A percentile compares a stretch with the other conserved stretches of the same genome.
Evolutionary conservation across 805 yeast genomes (phyloP).

Genomic region (Peterozyma toletana): DNA sequence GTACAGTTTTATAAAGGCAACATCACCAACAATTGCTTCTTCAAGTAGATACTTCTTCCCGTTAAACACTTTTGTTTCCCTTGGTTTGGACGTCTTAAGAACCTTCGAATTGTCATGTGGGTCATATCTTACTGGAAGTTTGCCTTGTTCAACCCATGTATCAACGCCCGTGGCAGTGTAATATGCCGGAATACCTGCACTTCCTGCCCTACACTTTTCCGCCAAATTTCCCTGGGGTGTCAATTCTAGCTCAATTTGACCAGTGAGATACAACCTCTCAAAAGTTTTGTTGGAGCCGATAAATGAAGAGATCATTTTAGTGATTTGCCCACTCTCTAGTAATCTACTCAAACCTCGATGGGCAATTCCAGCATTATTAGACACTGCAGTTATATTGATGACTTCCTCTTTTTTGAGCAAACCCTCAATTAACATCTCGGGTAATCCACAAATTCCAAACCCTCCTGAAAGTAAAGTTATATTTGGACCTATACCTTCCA

Average conservation of each 20-base stretch:
- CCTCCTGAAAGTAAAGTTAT: constrained; percentile 38
- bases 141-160: constrained; percentile 44
- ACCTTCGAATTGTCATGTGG: constrained; percentile 24
- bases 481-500: constrained; percentile 21
- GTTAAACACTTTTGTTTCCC: constrained; percentile 34
- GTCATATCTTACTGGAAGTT: constrained; percentile 34
- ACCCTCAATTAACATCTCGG: constrained; percentile 35
- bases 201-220: constrained; percentile 40
- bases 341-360: constrained; percentile 34
- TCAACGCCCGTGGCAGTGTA: constrained; percentile 43
- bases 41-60: constrained; percentile 37
- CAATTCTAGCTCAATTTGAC: constrained; percentile 36
- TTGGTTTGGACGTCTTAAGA: constrained; percentile 26
- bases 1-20: constrained; percentile 39
- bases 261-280: constrained; percentile 31
- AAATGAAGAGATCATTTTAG: constrained; percentile 37
- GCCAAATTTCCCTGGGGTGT: constrained; percentile 48
- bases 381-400: constrained; percentile 31
- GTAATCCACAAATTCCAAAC: constrained; percentile 41
- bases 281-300: constrained; percentile 37
- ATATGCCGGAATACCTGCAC: constrained; percentile 41
- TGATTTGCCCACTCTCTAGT: constrained; percentile 33
- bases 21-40: constrained; percentile 36
- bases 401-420: constrained; percentile 24
- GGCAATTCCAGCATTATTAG: constrained; percentile 43